These are phyloP conservation scores for Pseudopithomyces chartarum DNA, from an alignment of 2,329 filamentous ascomycete species.

Conservation along the genomic window DNA sequence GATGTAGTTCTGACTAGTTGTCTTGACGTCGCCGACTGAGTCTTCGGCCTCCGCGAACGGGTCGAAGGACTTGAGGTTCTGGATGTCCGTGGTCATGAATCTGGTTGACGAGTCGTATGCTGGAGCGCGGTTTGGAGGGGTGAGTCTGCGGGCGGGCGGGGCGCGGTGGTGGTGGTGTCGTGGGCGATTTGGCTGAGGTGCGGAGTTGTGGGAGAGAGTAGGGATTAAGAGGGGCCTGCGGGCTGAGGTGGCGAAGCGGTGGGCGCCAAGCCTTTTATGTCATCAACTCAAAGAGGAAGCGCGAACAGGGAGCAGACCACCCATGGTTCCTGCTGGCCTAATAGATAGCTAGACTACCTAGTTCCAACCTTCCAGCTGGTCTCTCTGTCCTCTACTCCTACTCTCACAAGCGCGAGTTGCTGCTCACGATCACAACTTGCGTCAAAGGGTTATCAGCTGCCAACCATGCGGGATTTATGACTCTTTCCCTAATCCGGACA, in stretches of 20 bases:
- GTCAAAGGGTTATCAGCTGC: background rate
- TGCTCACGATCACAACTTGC: background rate
- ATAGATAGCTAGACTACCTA: too few relatives aligned
- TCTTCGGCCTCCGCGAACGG: constrained; percentile 99
- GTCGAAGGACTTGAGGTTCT: constrained; percentile 64
- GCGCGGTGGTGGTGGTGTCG: constrained; percentile 5
- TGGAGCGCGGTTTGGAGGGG: constrained; percentile 18
- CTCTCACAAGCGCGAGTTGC: background rate
- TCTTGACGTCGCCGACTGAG: constrained; percentile 91
- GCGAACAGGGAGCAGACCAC: too few relatives aligned
- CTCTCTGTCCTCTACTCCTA: too few relatives aligned
- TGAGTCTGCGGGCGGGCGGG: constrained; percentile 1
- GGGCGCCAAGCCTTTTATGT: constrained; percentile 2
- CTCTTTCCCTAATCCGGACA: background rate
- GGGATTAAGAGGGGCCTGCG: constrained; percentile 1
- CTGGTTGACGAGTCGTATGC: constrained; percentile 36
- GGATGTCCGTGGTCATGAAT: constrained; percentile 45
- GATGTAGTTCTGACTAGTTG: constrained; percentile 93
- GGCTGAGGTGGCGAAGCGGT: background rate
- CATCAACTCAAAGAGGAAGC: background rate
- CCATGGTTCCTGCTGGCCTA: too few relatives aligned
- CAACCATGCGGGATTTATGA: background rate
- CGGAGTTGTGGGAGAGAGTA: background rate
- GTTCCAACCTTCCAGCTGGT: too few relatives aligned
- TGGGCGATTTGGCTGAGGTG: constrained; percentile 3